Percentiles rank a stretch among this genome's conserved stretches.
phyloP scores from a whole-genome alignment of 2,329 filamentous ascomycete genomes.

The Pseudogymnoascus sp. region DNA sequence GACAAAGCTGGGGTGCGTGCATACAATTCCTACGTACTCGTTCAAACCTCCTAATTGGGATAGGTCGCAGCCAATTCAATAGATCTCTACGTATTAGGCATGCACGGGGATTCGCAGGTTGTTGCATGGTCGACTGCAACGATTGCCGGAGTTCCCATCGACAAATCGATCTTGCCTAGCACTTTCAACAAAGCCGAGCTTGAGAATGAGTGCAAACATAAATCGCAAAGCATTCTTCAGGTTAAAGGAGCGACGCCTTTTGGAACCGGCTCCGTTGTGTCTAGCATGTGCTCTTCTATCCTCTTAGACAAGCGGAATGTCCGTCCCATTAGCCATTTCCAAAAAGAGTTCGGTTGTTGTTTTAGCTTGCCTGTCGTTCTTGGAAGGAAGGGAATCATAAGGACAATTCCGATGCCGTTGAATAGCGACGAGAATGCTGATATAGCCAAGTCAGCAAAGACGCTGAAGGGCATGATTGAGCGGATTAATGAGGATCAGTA shows the following conservation, averaged over 20 bases:
- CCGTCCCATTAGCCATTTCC: slow-evolving; percentile 42
- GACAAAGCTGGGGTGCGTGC: slow-evolving; percentile 33
- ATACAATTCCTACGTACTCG: slow-evolving; percentile 13
- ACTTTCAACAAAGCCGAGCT: slow-evolving; percentile 26
- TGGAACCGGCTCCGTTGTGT: slow-evolving; percentile 42
- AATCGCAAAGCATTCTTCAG: slow-evolving; percentile 40
- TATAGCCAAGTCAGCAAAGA: slow-evolving; percentile 14
- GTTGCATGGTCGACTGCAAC: slow-evolving; percentile 20
- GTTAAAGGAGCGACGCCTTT: slow-evolving; percentile 44
- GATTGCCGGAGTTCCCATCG: slow-evolving; percentile 12
- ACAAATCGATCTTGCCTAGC: slow-evolving; percentile 28
- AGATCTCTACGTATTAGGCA: slow-evolving; percentile 40
- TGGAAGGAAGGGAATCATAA: slow-evolving; percentile 40
- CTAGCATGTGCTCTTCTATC: slow-evolving; percentile 44
- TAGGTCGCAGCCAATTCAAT: slow-evolving; percentile 29
- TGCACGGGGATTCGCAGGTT: slow-evolving; percentile 43
- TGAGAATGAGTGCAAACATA: slow-evolving; percentile 32
- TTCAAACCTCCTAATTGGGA: not conserved
- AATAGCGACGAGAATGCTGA: slow-evolving; percentile 12
- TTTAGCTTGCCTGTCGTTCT: slow-evolving; percentile 43
- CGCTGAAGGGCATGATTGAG: not conserved
- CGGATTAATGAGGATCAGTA: not conserved
- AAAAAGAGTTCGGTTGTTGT: slow-evolving; percentile 40
- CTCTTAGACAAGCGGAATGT: slow-evolving; percentile 41
- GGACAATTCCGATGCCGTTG: slow-evolving; percentile 21